phyloP scores from a whole-genome alignment of 768 basidiomycete species.

The Phlebiopsis flavidoalba region DNA sequence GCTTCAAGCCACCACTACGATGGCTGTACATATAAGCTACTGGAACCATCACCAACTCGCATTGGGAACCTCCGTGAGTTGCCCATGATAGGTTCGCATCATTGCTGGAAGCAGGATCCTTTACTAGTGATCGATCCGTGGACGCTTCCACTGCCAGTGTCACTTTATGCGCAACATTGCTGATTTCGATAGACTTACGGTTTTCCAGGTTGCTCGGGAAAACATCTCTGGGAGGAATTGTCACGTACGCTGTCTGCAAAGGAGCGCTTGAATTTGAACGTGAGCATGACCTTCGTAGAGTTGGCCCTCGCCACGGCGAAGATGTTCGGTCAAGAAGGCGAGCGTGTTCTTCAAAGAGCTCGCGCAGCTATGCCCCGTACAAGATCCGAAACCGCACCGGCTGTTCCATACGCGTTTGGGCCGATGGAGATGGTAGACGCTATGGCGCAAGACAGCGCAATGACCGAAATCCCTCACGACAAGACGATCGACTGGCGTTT shows the following conservation, averaged over 20 bases:
- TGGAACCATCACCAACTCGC: conserved; percentile 97
- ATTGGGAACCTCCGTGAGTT: conserved; percentile 90
- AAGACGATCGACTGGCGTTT: conserved; percentile 91
- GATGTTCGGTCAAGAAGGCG: conserved; percentile 71
- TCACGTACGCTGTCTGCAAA: conserved; percentile 62
- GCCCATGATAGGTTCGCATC: background rate
- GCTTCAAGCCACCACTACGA: conserved; percentile 79
- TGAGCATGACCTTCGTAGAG: conserved; percentile 88
- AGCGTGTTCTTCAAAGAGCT: conserved; percentile 64
- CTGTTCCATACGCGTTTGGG: conserved; percentile 78
- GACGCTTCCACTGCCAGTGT: conserved; percentile 79
- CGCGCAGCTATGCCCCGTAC: conserved; percentile 91
- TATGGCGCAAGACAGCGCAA: conserved; percentile 40
- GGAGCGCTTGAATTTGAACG: conserved; percentile 85
- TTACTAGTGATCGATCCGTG: conserved; percentile 88
- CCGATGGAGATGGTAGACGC: conserved; percentile 62
- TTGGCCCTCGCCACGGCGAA: conserved; percentile 69
- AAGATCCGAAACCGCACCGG: conserved; percentile 90
- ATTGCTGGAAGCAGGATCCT: background rate
- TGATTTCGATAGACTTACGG: background rate
- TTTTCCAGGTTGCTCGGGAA: conserved; percentile 48
- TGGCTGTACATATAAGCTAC: conserved; percentile 84
- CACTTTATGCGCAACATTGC: conserved; percentile 13
- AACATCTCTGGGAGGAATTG: conserved; percentile 44
- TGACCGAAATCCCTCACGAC: conserved; percentile 64